These are phyloP conservation scores for Calycina herbarum DNA, from an alignment of 2,329 filamentous ascomycete species.

Conservation along the genomic window DNA sequence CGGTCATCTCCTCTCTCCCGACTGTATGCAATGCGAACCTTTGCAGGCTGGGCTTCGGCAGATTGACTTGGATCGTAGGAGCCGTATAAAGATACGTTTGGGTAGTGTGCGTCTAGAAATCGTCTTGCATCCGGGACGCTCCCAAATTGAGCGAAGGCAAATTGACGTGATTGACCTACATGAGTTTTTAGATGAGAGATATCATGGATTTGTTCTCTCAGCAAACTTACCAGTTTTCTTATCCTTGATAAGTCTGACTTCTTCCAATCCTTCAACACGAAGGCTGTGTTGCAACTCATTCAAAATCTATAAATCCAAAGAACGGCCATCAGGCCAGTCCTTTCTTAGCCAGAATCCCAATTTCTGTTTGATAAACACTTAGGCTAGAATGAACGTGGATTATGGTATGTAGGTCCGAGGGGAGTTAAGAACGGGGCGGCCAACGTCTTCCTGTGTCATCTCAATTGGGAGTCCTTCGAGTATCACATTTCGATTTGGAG, in stretches of 20 bases:
- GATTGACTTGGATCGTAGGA: conserved; percentile 42
- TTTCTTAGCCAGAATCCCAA: conserved; percentile 41
- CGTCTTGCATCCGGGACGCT: conserved; percentile 48
- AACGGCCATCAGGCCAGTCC: conserved; percentile 37
- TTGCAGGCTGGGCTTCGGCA: conserved; percentile 43
- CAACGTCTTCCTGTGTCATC: conserved; percentile 53
- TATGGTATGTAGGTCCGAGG: conserved; percentile 23
- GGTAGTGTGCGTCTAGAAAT: conserved; percentile 55
- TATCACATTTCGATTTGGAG: conserved; percentile 53
- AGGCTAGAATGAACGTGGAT: conserved; percentile 31
- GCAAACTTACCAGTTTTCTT: conserved; percentile 51
- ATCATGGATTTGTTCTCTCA: not conserved
- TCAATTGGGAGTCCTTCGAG: conserved; percentile 54
- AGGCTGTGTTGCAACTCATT: conserved; percentile 54
- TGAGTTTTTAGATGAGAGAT: not conserved
- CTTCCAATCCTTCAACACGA: conserved; percentile 52
- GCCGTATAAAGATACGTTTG: conserved; percentile 50
- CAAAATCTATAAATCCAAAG: conserved; percentile 50
- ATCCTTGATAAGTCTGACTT: conserved; percentile 58
- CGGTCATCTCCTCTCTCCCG: conserved; percentile 42
- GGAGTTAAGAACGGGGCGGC: conserved; percentile 41
- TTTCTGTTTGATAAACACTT: conserved; percentile 38
- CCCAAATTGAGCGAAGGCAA: conserved; percentile 57
- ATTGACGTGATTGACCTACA: conserved; percentile 52
- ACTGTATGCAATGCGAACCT: conserved; percentile 49